Conservation (phyloP, 257 asterid species). For the Gentiana straminea region DNA sequence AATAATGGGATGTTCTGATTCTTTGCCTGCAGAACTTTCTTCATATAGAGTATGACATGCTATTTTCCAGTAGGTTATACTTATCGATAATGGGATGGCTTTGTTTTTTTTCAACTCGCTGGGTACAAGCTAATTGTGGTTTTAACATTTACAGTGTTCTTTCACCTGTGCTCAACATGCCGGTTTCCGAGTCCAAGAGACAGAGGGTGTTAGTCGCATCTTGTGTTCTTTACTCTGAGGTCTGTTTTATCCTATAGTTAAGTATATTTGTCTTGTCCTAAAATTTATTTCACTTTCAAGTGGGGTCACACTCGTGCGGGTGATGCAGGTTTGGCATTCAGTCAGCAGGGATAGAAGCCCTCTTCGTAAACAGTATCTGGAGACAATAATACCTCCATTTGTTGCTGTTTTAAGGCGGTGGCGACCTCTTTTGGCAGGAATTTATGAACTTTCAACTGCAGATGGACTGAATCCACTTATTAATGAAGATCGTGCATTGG, state of each 20-base stretch:
- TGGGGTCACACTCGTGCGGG: background rate
- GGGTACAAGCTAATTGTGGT: constrained; percentile 19
- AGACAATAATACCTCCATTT: constrained; percentile 88
- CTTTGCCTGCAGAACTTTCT: no score
- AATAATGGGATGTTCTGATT: no score
- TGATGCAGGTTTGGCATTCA: constrained; percentile 83
- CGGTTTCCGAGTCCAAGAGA: constrained; percentile 82
- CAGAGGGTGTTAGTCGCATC: constrained; percentile 96
- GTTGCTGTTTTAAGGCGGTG: constrained; percentile 92
- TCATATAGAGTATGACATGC: no score
- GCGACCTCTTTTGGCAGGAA: constrained; percentile 98
- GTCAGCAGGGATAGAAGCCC: constrained; percentile 75
- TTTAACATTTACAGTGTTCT: constrained; percentile 58
- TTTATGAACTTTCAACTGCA: constrained; percentile 84
- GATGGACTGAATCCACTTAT: constrained; percentile 95
- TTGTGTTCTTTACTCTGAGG: constrained; percentile 92
- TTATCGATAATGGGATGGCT: no score
- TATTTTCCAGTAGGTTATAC: no score
- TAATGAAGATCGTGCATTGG: constrained; percentile 87
- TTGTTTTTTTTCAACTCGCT: background rate
- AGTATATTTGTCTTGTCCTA: background rate
- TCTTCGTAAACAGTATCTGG: constrained; percentile 83
- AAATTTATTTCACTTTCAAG: background rate
- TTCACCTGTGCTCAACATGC: constrained; percentile 90
- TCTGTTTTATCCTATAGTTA: constrained; percentile 25